Percentiles rank a stretch among this genome's conserved stretches.
phyloP scores from a whole-genome alignment of 2,329 filamentous ascomycete species.

The Cyphellophora europaea region DNA sequence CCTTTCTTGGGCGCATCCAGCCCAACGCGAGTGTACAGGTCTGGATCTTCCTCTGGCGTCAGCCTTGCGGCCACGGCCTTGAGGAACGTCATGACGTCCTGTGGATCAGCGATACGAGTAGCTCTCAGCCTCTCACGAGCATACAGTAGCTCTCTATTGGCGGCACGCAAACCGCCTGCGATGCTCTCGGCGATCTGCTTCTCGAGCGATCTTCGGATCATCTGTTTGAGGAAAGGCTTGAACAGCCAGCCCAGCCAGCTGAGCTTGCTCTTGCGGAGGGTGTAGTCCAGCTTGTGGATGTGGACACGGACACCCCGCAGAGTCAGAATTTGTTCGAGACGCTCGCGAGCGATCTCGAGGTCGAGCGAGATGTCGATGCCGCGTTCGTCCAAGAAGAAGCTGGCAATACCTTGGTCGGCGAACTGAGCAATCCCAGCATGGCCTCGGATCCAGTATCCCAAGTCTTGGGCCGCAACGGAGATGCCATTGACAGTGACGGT shows the following conservation, averaged over 20 bases:
- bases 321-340: conserved; percentile 70
- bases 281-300: conserved; percentile 81
- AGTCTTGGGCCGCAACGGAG: conserved; percentile 72
- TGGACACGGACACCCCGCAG: conserved; percentile 67
- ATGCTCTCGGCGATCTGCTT: conserved; percentile 65
- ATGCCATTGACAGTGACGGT: conserved; percentile 74
- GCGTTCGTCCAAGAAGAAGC: conserved; percentile 74
- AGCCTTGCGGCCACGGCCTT: conserved; percentile 72
- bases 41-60: conserved; percentile 62
- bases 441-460: conserved; percentile 81
- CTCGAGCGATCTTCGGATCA: conserved; percentile 72
- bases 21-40: conserved; percentile 65
- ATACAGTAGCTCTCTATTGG: conserved; percentile 79
- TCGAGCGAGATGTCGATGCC: conserved; percentile 82
- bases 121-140: conserved; percentile 80
- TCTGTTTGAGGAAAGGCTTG: conserved; percentile 72
- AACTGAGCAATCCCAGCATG: conserved; percentile 68
- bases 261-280: conserved; percentile 64
- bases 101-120: conserved; percentile 70
- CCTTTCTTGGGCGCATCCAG: conserved; percentile 51
- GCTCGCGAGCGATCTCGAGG: conserved; percentile 69
- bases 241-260: conserved; percentile 71
- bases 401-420: conserved; percentile 74
- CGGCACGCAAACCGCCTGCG: conserved; percentile 56
- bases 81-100: conserved; percentile 72